These are phyloP conservation scores for Nigrospora sphaerica DNA, from an alignment of 2,329 filamentous ascomycete genomes.

Conservation along the genomic window DNA sequence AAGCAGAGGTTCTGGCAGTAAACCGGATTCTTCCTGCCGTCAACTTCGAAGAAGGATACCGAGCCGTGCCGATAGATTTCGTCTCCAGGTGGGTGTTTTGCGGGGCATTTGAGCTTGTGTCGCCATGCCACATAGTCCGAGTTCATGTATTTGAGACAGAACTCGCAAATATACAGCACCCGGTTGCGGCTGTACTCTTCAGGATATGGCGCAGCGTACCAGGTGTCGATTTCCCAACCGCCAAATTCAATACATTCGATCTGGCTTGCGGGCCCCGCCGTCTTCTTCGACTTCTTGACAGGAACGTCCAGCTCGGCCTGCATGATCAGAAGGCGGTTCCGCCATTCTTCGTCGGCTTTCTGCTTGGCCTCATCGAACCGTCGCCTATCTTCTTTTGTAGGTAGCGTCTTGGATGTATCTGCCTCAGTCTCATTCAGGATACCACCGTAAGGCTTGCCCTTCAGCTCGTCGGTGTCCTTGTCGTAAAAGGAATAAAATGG, in stretches of 20 bases:
- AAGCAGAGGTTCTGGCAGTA: constrained; percentile 98
- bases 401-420: constrained; percentile 84
- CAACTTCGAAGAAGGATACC: constrained; percentile 94
- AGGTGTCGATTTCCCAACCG: constrained; percentile 95
- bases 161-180: constrained; percentile 98
- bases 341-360: constrained; percentile 89
- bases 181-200: constrained; percentile 97
- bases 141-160: constrained; percentile 99
- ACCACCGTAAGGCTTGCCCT: constrained; percentile 91
- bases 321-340: constrained; percentile 51
- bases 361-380: constrained; percentile 86
- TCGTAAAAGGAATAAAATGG: constrained; percentile 87
- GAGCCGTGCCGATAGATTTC: constrained; percentile 93
- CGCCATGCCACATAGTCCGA: constrained; percentile 97
- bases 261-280: constrained; percentile 82
- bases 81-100: constrained; percentile 93
- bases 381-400: constrained; percentile 70
- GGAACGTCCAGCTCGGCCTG: constrained; percentile 59
- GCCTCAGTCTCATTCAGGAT: constrained; percentile 85
- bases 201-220: constrained; percentile 96
- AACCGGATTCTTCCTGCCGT: constrained; percentile 93
- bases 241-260: constrained; percentile 99
- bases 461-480: constrained; percentile 79
- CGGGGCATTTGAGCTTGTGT: constrained; percentile 93
- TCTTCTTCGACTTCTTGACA: constrained; percentile 62